Base-by-base conservation (phyloP, 2,329 filamentous ascomycete genomes). In the Fusarium concolor region DNA sequence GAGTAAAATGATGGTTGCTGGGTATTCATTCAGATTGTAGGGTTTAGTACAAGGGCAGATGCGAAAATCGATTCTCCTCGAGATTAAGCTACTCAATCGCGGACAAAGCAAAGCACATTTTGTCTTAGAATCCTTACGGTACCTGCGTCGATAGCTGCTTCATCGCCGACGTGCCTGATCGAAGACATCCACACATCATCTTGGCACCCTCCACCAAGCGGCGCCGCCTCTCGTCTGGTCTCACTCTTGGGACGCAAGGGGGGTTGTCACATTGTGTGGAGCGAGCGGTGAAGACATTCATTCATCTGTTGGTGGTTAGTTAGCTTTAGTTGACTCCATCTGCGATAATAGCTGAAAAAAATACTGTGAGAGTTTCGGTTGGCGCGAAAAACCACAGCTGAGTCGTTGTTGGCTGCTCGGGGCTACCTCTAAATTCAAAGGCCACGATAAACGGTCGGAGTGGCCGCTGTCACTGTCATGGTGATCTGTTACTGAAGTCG, bases 231-330 rank as follows among this genome's bases (percentile, higher is more conserved):
- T 61, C 42, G 47, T 59, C 54, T 10, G 49, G 39, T 43, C 44
- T 51, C 31, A 33, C 14, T 33, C 31, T 52, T 11, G 33, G 31
- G 46, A 68, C n/a, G 66, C 66, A 69, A 69, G 66, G 66, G 28
- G 66, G 68, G 51, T 38, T 45, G 44, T 56, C 35, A 66, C 41
- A 66, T 62, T 33, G 26, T 49, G 49, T 22, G 56, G 62, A 49
- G 56, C 51, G 37, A 56, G 59, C 65, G 65, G 65, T 68, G 61
- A 68, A 68, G 62, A 65, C 51, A 51, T 59, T 46, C 35, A 52
- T 24, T 37, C 28, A 38, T 12, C 35, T 46, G 57, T 56, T 62
- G 58, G 59, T 47, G 20, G 20, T 35, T 39, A 43, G 56, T 35
- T 41, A 17, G 31, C 17, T 35, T 14, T 42, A 28, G 50, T 42